Base-by-base conservation (phyloP, 1,139 yeast species). In the Yamadazyma spencermartinsiae region DNA sequence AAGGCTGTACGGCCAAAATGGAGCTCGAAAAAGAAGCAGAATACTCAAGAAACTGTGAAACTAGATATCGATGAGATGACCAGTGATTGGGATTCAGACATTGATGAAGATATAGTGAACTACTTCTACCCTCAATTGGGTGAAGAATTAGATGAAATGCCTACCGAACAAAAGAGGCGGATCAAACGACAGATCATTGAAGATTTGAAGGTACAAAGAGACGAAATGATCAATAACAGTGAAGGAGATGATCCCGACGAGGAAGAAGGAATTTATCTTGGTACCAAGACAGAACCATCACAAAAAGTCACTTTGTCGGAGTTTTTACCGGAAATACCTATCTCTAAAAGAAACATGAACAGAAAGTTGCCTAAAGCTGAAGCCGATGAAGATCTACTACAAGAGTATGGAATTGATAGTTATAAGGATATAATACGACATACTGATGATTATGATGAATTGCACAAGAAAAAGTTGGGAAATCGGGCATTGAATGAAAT, bases 51-150 rank as follows among this genome's bases (percentile, higher is more conserved):
- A 23, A 49, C 58, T 11, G 43, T 51, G n/a, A 52, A 61, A 36
- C 55, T 59, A 19, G 72, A 64, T 41, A 57, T 62, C 4, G 72
- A 65, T 42, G 60, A 59, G 33, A 49, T 49, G 52, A 49, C 50
- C 2, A 49, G 53, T 37, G 74, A 68, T 34, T 71, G 74, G 74
- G 74, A 69, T 43, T 63, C 72, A 1, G 75, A 70, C 9, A 58
- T 63, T 10, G 77, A 71, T 44, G 74, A 71, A 26, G 72, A 63
- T 16, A 55, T 72, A 26, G 55, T 72, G 31, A 63, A 63, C 43
- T 69, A 68, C 38, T 68, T 68, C 46, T 71, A 68, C 45, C 77
- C 77, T 0, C 60, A 60, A 37, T 49, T 71, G n/a, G 63, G 68
- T 1, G 66, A 63, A 14, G 47, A 46, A 18, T 15, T 49, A 10